Evolutionary conservation across 441 rosid species (phyloP).

Genomic region (Arabidopsis hybrid): DNA sequence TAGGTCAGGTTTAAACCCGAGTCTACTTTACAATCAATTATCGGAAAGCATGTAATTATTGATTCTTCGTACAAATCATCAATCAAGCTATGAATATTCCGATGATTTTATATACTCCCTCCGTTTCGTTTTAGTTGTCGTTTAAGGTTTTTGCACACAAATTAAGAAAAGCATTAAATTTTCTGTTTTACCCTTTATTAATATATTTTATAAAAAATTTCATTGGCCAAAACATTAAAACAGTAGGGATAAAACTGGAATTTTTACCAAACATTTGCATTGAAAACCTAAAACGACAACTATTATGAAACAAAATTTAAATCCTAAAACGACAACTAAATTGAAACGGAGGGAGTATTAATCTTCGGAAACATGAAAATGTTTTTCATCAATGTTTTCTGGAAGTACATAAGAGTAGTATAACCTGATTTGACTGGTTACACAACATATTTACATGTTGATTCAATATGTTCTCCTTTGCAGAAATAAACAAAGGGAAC

Average conservation of each 20-base stretch:
- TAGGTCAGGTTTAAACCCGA: slow-evolving; percentile 5
- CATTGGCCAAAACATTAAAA: too few relatives aligned
- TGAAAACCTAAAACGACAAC: too few relatives aligned
- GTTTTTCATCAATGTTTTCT: slow-evolving; percentile 21
- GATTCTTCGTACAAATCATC: slow-evolving; percentile 1
- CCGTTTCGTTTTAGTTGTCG: too few relatives aligned
- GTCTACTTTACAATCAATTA: neutral
- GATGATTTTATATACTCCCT: slow-evolving; percentile 3
- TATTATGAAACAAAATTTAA: too few relatives aligned
- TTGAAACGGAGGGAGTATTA: too few relatives aligned
- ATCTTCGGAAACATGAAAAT: slow-evolving; percentile 28
- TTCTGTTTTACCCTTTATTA: too few relatives aligned
- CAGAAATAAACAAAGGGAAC: slow-evolving; percentile 38
- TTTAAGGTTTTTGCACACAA: too few relatives aligned
- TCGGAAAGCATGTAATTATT: slow-evolving; percentile 10
- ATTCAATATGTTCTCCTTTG: slow-evolving; percentile 36
- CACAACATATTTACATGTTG: slow-evolving; percentile 40
- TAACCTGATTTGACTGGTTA: slow-evolving; percentile 35
- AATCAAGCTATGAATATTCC: slow-evolving; percentile 2
- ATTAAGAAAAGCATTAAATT: too few relatives aligned
- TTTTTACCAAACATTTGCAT: too few relatives aligned
- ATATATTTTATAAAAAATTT: too few relatives aligned
- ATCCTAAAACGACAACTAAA: too few relatives aligned
- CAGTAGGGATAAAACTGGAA: too few relatives aligned
- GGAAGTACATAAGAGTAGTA: slow-evolving; percentile 31